A percentile compares a stretch with the other conserved stretches of the same genome.
Evolutionary conservation across 202 grass and related monocot species (phyloP).

Genomic region (Setaria viridis): DNA sequence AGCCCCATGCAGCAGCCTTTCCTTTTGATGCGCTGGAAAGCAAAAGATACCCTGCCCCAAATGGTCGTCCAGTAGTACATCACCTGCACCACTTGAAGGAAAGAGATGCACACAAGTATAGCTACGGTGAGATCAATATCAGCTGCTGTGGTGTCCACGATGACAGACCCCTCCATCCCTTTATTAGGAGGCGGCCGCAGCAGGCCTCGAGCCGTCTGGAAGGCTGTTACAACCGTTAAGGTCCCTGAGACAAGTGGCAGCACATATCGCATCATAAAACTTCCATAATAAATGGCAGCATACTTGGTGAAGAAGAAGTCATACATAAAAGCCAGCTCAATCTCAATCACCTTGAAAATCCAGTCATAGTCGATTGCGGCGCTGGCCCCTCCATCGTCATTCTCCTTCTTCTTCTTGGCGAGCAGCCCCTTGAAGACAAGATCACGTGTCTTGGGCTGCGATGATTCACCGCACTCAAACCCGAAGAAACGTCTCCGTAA

Average conservation of each 20-base stretch:
- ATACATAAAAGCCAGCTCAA: constrained; percentile 26
- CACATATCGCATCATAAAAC: no score
- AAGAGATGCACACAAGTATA: background rate
- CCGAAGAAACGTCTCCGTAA: constrained; percentile 26
- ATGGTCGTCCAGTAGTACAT: constrained; percentile 2
- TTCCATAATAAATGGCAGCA: background rate
- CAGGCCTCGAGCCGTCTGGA: no score
- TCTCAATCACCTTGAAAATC: background rate
- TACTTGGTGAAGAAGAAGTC: constrained; percentile 29
- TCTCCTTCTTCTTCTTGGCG: background rate
- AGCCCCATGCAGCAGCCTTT: background rate
- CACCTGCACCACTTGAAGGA: background rate
- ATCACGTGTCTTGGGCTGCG: background rate
- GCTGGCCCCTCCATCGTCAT: no score
- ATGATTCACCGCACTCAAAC: background rate
- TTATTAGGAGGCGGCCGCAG: no score
- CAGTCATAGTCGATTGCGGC: background rate
- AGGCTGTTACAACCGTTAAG: no score
- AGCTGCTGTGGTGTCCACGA: background rate
- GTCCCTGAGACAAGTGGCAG: no score
- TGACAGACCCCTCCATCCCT: no score
- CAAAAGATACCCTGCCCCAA: constrained; percentile 24
- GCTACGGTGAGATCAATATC: background rate
- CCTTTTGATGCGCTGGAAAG: background rate
- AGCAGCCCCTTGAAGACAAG: constrained; percentile 17